A percentile compares a stretch with the other conserved stretches of the same genome.
Conservation (phyloP, 768 basidiomycete species). For the Leccinum disarticulatum region DNA sequence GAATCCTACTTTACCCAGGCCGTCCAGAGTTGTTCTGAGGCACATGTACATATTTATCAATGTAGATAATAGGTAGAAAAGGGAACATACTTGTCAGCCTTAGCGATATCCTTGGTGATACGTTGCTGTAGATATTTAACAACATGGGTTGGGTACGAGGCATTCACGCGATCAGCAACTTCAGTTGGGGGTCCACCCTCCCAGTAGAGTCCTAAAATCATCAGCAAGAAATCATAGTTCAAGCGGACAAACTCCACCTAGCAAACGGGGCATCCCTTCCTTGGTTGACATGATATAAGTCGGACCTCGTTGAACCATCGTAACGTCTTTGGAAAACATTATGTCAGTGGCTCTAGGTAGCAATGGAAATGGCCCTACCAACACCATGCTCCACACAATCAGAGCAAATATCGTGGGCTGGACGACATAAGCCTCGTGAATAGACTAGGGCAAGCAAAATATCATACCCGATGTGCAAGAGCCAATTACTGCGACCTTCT, state of each 20-base stretch:
- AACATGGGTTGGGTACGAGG: conserved; percentile 43
- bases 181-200: conserved; percentile 49
- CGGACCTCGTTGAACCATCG: conserved; percentile 51
- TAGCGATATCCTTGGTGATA: conserved; percentile 44
- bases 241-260: conserved; percentile 16
- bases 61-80: background rate
- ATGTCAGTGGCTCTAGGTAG: background rate
- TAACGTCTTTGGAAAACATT: conserved; percentile 36
- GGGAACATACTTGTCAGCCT: conserved; percentile 51
- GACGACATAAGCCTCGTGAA: background rate
- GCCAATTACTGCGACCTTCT: conserved; percentile 71
- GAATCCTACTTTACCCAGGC: conserved; percentile 58
- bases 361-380: conserved; percentile 31
- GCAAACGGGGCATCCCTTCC: conserved; percentile 35
- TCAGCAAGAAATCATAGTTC: conserved; percentile 12
- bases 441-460: conserved; percentile 15
- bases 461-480: conserved; percentile 56
- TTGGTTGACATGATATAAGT: conserved; percentile 53
- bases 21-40: conserved; percentile 52
- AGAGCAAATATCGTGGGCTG: conserved; percentile 49
- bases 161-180: conserved; percentile 52
- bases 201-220: conserved; percentile 35
- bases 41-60: background rate
- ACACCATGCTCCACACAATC: conserved; percentile 47
- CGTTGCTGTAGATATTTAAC: conserved; percentile 36